Evolutionary conservation across 176 grass and related monocot species (phyloP), one percentile per base, ranked within the genome.

Genomic region (Hordeum marinum): DNA sequence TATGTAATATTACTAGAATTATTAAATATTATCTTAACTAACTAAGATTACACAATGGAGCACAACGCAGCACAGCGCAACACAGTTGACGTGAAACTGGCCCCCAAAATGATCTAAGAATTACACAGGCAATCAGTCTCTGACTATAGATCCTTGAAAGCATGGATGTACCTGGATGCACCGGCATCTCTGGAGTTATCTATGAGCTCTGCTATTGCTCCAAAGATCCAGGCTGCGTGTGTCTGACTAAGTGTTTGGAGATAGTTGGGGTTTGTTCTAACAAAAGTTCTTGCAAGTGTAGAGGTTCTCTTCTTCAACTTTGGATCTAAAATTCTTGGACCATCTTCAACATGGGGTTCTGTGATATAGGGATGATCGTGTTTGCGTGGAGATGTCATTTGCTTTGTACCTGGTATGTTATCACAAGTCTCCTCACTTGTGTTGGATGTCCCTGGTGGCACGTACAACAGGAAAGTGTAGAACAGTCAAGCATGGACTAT

Each of bases 221-320:
- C 94, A 89, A 97, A 97, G 41, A 97, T 92, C 94, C 94, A 97
- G 62, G 85, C 72, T 64, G 90, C 94, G 81, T 94, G 94, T 83
- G 92, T 87, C 68, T 97, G 92, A 82, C 94, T 89, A n/a, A 97
- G 90, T 52, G 94, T 97, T 43, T 67, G 80, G 63, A 97, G 80
- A 83, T 97, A 97, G 66, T 83, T 94, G 21, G 92, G 94, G 45
- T 97, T 78, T 37, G 92, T 92, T 54, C 84, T 90, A 3, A 82
- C 77, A 21, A 92, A 91, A 79, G 85, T 97, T 92, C 84, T 92
- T 60, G 78, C 29, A 65, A 40, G 60, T 45, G 31, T 81, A 86
- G 78, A 24, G 9, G 9, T 63, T 80, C 74, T 79, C 58, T 81
- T 80, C 14, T 62, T 77, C 45, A 74, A n/a, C 64, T 24, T n/a